Evolutionary conservation across 1,139 yeast species (phyloP).

Genomic region (Geotrichum europaeum): DNA sequence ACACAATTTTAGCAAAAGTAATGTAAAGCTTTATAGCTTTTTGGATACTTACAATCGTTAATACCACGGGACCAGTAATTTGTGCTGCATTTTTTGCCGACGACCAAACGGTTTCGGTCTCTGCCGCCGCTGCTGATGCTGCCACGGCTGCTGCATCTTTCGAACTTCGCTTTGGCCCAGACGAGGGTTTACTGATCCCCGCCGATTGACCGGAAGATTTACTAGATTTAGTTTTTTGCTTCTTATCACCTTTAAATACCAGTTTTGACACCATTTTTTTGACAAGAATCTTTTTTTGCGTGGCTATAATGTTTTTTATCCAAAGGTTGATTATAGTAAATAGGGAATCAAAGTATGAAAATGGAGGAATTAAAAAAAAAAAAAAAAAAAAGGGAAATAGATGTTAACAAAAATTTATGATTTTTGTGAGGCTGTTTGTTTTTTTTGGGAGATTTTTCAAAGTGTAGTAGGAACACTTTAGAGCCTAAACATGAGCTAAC

Average conservation of each 20-base stretch:
- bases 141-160: constrained; percentile 6
- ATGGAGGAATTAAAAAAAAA: no score
- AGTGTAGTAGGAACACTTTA: no score
- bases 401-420: no score
- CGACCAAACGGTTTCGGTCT: constrained; percentile 36
- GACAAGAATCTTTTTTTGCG: constrained; percentile 20
- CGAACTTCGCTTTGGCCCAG: background rate
- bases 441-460: no score
- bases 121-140: constrained; percentile 10
- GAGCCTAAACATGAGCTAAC: no score
- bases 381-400: no score
- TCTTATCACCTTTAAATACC: constrained; percentile 41
- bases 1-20: no score
- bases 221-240: constrained; percentile 24
- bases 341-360: no score
- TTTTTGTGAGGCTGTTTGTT: no score
- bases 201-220: background rate
- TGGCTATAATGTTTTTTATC: background rate
- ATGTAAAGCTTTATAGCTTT: no score
- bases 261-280: constrained; percentile 41
- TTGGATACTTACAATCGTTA: constrained; percentile 21
- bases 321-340: no score
- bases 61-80: constrained; percentile 38
- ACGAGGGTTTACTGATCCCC: constrained; percentile 1
- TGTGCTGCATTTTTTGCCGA: constrained; percentile 32